These are phyloP conservation scores for Magnusiomyces starmeri DNA, from an alignment of 1,139 yeast species.

Conservation along the genomic window DNA sequence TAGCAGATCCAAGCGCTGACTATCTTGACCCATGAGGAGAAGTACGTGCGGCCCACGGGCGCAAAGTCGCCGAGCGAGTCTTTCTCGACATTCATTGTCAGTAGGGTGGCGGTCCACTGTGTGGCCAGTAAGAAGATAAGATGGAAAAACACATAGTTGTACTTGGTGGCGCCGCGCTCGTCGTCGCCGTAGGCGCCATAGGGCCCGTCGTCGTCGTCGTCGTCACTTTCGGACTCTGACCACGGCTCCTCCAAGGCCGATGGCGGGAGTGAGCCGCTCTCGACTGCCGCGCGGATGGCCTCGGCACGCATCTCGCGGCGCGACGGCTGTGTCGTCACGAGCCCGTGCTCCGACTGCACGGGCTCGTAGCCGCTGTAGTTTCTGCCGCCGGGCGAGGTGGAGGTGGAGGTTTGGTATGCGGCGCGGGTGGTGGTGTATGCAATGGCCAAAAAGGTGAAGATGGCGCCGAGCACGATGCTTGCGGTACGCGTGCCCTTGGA, in stretches of 20 bases:
- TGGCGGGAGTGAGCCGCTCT: constrained; percentile 89
- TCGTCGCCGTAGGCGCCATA: constrained; percentile 43
- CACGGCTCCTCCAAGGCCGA: constrained; percentile 76
- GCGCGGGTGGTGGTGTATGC: constrained; percentile 98
- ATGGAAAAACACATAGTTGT: constrained; percentile 85
- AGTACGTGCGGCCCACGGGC: constrained; percentile 95
- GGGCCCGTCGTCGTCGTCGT: constrained; percentile 27
- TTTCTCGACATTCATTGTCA: constrained; percentile 84
- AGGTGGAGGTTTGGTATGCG: constrained; percentile 50
- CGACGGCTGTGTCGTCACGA: constrained; percentile 49
- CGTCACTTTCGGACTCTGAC: constrained; percentile 38
- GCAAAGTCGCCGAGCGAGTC: constrained; percentile 84
- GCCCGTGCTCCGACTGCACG: constrained; percentile 29
- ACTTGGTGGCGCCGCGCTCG: constrained; percentile 62
- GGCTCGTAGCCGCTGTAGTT: constrained; percentile 34
- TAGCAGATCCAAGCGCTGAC: constrained; percentile 90
- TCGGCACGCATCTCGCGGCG: constrained; percentile 76
- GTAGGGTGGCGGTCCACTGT: constrained; percentile 89
- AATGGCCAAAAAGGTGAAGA: constrained; percentile 88
- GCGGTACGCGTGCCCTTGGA: constrained; percentile 87
- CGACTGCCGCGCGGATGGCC: constrained; percentile 89
- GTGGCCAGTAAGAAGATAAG: constrained; percentile 90
- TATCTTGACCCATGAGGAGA: constrained; percentile 91
- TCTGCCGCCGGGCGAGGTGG: constrained; percentile 20
- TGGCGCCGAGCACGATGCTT: constrained; percentile 81